Evolutionary conservation across 352 stramenopile genomes (phyloP).

Genomic region (Phytopythium delawarense): DNA sequence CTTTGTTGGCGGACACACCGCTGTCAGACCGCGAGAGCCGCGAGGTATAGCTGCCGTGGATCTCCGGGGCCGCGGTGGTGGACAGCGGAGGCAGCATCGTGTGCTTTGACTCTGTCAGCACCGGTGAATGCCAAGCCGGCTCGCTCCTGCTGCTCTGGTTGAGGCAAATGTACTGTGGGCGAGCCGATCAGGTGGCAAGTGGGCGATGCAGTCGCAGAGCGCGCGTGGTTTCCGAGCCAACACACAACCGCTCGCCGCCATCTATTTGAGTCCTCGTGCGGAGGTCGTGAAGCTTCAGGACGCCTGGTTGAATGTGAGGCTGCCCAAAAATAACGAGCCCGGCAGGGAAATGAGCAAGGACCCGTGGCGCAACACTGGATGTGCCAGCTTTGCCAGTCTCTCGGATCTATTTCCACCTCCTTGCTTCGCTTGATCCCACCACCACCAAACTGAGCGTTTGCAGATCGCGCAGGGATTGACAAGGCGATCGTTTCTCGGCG

Average conservation of each 20-base stretch:
- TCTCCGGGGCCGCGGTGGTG: slow-evolving; percentile 17
- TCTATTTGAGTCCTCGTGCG: background rate
- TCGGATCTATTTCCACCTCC: background rate
- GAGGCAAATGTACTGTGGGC: background rate
- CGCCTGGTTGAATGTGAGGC: background rate
- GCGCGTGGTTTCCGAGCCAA: background rate
- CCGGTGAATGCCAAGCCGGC: background rate
- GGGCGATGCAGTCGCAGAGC: background rate
- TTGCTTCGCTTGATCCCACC: background rate
- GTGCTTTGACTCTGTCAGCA: background rate
- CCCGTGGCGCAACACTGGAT: background rate
- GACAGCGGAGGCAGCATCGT: slow-evolving; percentile 4
- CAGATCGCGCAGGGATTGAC: background rate
- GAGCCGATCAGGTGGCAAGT: background rate
- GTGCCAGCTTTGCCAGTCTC: background rate
- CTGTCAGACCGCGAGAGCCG: slow-evolving; percentile 14
- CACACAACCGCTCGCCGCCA: background rate
- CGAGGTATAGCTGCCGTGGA: slow-evolving; percentile 55
- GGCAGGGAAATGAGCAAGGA: background rate
- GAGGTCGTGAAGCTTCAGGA: background rate
- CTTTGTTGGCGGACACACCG: background rate
- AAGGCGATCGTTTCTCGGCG: background rate
- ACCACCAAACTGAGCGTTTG: background rate
- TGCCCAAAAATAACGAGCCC: background rate
- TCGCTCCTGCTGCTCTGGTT: background rate